A percentile compares a stretch with the other conserved stretches of the same genome.
phyloP scores from a whole-genome alignment of 2,329 filamentous ascomycete genomes.

The Fusarium stilboides region DNA sequence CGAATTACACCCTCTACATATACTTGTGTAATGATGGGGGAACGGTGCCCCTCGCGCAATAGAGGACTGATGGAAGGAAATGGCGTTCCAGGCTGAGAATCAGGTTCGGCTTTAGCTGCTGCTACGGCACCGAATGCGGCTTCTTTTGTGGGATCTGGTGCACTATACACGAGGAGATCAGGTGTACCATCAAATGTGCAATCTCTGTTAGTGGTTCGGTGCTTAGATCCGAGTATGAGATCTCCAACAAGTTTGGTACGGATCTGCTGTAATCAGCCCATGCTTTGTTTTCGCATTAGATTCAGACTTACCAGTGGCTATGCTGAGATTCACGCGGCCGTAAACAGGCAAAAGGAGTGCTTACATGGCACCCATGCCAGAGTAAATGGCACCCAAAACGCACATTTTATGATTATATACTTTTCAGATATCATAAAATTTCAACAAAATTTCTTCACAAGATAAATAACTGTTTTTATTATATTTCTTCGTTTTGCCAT shows the following conservation, averaged over 20 bases:
- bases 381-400: too few relatives aligned
- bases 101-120: not conserved
- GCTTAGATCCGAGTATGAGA: not conserved
- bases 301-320: not conserved
- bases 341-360: not conserved
- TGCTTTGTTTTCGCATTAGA: not conserved
- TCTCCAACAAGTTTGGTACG: constrained; percentile 3
- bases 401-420: too few relatives aligned
- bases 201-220: not conserved
- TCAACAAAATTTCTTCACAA: too few relatives aligned
- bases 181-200: not conserved
- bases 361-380: not conserved
- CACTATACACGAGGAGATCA: not conserved
- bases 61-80: not conserved
- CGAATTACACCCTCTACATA: not conserved
- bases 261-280: not conserved
- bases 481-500: too few relatives aligned
- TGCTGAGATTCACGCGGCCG: not conserved
- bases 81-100: not conserved
- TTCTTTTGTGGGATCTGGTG: not conserved
- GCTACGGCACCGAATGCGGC: not conserved
- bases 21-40: not conserved
- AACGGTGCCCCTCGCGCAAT: not conserved
- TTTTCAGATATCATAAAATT: too few relatives aligned
- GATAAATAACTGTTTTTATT: too few relatives aligned